Evolutionary conservation across 2,329 filamentous ascomycete species (phyloP).

Genomic region (Hypoxylon sp.): DNA sequence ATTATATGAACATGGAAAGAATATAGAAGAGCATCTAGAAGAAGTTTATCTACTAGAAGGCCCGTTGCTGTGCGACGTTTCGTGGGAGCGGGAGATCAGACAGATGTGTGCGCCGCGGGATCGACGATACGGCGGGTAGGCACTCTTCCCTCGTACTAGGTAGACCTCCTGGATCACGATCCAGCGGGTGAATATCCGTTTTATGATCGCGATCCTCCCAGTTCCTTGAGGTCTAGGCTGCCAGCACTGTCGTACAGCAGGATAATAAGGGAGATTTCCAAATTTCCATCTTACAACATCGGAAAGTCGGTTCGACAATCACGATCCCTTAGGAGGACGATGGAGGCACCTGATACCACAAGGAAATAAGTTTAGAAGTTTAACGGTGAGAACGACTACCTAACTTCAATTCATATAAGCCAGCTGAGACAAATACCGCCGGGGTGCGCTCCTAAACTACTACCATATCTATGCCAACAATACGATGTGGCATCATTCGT

Average conservation of each 20-base stretch:
- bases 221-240: neutral
- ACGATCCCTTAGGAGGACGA: slow-evolving; percentile 18
- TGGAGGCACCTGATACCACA: slow-evolving; percentile 21
- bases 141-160: neutral
- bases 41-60: neutral
- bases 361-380: neutral
- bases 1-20: neutral
- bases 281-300: neutral
- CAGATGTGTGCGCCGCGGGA: slow-evolving; percentile 19
- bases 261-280: neutral
- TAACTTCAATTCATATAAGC: slow-evolving; percentile 18
- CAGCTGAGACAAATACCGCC: slow-evolving; percentile 2
- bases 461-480: slow-evolving; percentile 11
- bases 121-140: slow-evolving; percentile 20
- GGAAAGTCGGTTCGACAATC: slow-evolving; percentile 24
- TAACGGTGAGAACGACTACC: neutral
- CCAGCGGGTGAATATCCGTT: neutral
- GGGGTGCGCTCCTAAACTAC: neutral
- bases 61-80: slow-evolving; percentile 32
- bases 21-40: neutral
- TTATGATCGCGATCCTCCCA: slow-evolving; percentile 10
- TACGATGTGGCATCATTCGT: slow-evolving; percentile 41
- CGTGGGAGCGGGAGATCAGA: neutral
- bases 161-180: slow-evolving; percentile 18
- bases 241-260: neutral